Percentiles rank a stretch among this genome's conserved stretches.
Evolutionary conservation across 768 basidiomycete species (phyloP).

Genomic region (Myochromella boudieri): DNA sequence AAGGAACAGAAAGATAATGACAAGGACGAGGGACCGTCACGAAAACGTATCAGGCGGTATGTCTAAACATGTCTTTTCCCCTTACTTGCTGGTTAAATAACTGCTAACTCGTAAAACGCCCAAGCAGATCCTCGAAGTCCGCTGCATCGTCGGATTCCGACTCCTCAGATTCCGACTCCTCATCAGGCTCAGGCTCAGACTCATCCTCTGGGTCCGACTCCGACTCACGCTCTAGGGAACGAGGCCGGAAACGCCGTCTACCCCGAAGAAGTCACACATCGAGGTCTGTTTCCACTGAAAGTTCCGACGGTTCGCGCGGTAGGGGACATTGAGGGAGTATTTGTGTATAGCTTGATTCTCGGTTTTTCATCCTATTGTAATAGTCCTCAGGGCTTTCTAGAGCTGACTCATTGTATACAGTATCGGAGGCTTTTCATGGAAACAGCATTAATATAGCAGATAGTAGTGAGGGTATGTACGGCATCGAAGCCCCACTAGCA

Average conservation of each 20-base stretch:
- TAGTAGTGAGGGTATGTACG: slow-evolving; percentile 5
- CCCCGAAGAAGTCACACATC: slow-evolving; percentile 24
- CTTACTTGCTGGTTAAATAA: neutral
- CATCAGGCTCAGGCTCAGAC: slow-evolving; percentile 41
- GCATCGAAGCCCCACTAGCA: slow-evolving; percentile 15
- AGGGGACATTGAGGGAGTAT: slow-evolving; percentile 8
- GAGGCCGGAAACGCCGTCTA: slow-evolving; percentile 37
- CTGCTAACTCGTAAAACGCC: slow-evolving; percentile 24
- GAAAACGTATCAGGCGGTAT: slow-evolving; percentile 38
- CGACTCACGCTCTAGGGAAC: slow-evolving; percentile 45
- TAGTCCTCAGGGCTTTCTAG: no score
- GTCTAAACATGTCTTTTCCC: slow-evolving; percentile 9
- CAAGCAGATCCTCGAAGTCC: slow-evolving; percentile 26
- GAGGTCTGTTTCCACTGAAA: slow-evolving; percentile 12
- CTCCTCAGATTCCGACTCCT: slow-evolving; percentile 40
- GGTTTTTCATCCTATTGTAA: no score
- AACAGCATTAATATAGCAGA: slow-evolving; percentile 13
- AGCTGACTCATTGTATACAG: neutral
- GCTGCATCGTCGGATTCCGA: slow-evolving; percentile 34
- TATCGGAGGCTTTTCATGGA: neutral
- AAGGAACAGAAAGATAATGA: slow-evolving; percentile 38
- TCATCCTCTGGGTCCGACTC: slow-evolving; percentile 39
- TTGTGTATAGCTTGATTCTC: no score
- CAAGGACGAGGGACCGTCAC: slow-evolving; percentile 36
- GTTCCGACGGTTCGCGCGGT: slow-evolving; percentile 20